Percentiles rank a stretch among this genome's conserved stretches.
These are phyloP conservation scores for Lasiodiplodia gonubiensis DNA, from an alignment of 2,329 filamentous ascomycete species.

Conservation along the genomic window DNA sequence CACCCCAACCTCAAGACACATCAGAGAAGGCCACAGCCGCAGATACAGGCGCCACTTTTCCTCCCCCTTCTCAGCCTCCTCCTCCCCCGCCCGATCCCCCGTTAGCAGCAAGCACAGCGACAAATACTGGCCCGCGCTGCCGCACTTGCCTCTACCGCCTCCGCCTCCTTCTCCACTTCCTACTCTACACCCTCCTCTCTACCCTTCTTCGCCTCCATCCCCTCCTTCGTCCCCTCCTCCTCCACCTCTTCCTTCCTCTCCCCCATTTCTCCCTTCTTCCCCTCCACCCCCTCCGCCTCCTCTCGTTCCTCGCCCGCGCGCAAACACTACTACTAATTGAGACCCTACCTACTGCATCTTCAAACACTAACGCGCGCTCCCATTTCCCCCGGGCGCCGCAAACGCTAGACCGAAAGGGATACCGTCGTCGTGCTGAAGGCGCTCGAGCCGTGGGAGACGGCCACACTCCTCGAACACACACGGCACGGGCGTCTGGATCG, in stretches of 20 bases:
- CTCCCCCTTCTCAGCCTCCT: not conserved
- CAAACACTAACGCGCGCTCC: too few species aligned
- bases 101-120: not conserved
- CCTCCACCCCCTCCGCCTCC: too few species aligned
- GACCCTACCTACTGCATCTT: too few species aligned
- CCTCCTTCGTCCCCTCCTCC: too few species aligned
- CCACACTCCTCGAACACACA: slow-evolving; percentile 57
- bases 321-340: too few species aligned
- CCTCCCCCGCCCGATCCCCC: not conserved
- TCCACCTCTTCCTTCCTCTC: too few species aligned
- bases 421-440: slow-evolving; percentile 57
- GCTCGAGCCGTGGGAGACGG: slow-evolving; percentile 54
- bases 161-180: not conserved
- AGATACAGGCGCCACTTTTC: not conserved
- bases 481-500: slow-evolving; percentile 36
- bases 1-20: not conserved
- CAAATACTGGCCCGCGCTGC: slow-evolving; percentile 1
- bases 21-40: not conserved
- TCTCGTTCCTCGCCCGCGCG: too few species aligned
- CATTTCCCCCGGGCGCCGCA: not conserved
- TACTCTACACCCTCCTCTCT: too few species aligned
- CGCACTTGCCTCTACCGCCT: slow-evolving; percentile 5
- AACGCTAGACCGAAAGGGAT: slow-evolving; percentile 47
- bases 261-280: too few species aligned
- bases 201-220: not conserved